Evolutionary conservation across 2,329 filamentous ascomycete genomes (phyloP).

Genomic region (Verticillium nubilum): DNA sequence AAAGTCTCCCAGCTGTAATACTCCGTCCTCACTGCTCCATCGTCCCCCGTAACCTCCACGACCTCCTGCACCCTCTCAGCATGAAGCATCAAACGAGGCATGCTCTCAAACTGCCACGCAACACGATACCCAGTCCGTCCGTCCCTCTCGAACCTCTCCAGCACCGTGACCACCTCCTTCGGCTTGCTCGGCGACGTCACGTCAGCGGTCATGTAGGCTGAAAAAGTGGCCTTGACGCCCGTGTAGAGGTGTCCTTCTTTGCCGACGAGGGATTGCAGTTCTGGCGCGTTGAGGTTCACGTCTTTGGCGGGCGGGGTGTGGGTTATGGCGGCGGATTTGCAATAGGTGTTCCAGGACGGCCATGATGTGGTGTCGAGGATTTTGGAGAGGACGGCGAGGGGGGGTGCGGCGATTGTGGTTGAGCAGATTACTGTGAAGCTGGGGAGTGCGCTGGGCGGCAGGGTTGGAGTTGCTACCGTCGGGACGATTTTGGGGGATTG

Average conservation of each 20-base stretch:
- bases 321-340: constrained; percentile 20
- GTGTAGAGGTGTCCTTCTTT: constrained; percentile 17
- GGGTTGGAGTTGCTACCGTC: background rate
- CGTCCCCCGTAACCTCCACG: constrained; percentile 16
- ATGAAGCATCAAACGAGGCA: constrained; percentile 25
- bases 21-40: constrained; percentile 24
- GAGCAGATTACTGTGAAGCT: constrained; percentile 19
- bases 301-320: constrained; percentile 9
- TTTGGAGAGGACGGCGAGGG: constrained; percentile 21
- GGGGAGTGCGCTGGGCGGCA: background rate
- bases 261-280: constrained; percentile 5
- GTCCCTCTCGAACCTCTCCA: constrained; percentile 25
- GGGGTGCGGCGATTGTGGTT: constrained; percentile 25
- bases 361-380: constrained; percentile 24
- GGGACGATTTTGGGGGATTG: background rate
- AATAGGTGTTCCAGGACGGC: constrained; percentile 29
- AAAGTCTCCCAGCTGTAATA: constrained; percentile 42
- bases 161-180: constrained; percentile 20
- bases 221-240: constrained; percentile 25
- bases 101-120: constrained; percentile 29
- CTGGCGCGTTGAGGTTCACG: constrained; percentile 13
- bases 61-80: constrained; percentile 39
- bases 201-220: constrained; percentile 24
- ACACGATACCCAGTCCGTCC: constrained; percentile 28
- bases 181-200: constrained; percentile 11